Evolutionary conservation across 1,284 basidiomycete genomes (phyloP).

Genomic region (Sporisorium sorghi): DNA sequence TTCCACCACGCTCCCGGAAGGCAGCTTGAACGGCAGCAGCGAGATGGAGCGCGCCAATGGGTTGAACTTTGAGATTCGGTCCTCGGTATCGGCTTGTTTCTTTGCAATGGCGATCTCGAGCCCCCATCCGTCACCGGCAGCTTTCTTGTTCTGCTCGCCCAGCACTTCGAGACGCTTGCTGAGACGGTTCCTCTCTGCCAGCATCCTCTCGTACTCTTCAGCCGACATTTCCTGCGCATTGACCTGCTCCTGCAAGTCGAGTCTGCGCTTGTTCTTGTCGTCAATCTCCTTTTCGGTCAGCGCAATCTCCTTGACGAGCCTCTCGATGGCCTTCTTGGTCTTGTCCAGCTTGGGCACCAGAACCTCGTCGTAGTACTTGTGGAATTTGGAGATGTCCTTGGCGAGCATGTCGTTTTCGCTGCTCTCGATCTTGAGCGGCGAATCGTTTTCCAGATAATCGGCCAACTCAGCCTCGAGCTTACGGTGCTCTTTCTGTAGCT

Average conservation of each 20-base stretch:
- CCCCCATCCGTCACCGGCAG: conserved; percentile 54
- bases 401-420: conserved; percentile 58
- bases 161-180: conserved; percentile 55
- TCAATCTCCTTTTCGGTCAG: conserved; percentile 53
- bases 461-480: conserved; percentile 53
- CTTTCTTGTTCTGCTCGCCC: conserved; percentile 52
- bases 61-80: conserved; percentile 57
- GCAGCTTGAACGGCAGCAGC: conserved; percentile 55
- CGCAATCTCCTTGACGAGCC: conserved; percentile 49
- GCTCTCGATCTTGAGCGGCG: conserved; percentile 60
- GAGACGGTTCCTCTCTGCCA: conserved; percentile 56
- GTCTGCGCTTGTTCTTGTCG: conserved; percentile 52
- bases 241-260: conserved; percentile 56
- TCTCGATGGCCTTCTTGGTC: conserved; percentile 57
- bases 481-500: conserved; percentile 51
- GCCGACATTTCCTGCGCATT: conserved; percentile 63
- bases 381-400: conserved; percentile 64
- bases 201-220: conserved; percentile 65
- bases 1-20: conserved; percentile 40
- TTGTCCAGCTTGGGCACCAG: conserved; percentile 64
- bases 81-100: conserved; percentile 62
- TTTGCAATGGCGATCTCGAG: conserved; percentile 61
- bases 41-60: conserved; percentile 51
- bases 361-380: conserved; percentile 63
- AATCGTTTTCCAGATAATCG: conserved; percentile 48